Evolutionary conservation across 2,329 filamentous ascomycete species (phyloP), one percentile per base, ranked within the genome.

Genomic region (Clarireedia monteithiana): DNA sequence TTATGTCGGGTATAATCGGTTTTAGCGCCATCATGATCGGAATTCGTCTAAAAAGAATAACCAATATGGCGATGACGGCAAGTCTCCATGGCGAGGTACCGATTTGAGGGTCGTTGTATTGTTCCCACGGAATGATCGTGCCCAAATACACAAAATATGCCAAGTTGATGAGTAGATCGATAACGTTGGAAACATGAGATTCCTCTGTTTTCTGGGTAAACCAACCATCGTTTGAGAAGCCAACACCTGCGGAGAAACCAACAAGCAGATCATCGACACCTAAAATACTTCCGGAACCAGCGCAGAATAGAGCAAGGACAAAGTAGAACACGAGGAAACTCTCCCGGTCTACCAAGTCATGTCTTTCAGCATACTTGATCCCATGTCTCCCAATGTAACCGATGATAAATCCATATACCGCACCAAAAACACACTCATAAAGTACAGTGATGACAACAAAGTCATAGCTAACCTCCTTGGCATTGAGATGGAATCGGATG

Each of bases 321-420:
- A 99, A 99, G 77, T 99, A 99, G 74, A 97, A 99, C 50, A 97
- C 94, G 54, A 99, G 81, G 67, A 99, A 97, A 71, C 92, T 97
- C 73, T 99, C 94, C 67, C 94, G 81, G 69, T 99, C 94, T 63
- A 99, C 95, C 55, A 96, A 71, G 49, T 94, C 88, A 63, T 80
- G 84, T 65, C 85, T 82, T 72, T 99, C 92, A 9, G 94, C 91
- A 59, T 76, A 86, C 66, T 90, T 91, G 75, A 99, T 96, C 26
- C 89, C 85, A 64, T 95, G 92, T 26, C 94, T 86, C 27, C 91
- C 94, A 64, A 88, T 81, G 68, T 97, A 99, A 17, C 94, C 94
- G 60, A 99, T 78, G 20, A 83, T 59, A 62, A 97, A 95, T 17
- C 94, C 94, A 65, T 87, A 96, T 57, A 97, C 67, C 47, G 90